Evolutionary conservation across 306 rosid genomes (phyloP).

Genomic region (Calophaca sinica): DNA sequence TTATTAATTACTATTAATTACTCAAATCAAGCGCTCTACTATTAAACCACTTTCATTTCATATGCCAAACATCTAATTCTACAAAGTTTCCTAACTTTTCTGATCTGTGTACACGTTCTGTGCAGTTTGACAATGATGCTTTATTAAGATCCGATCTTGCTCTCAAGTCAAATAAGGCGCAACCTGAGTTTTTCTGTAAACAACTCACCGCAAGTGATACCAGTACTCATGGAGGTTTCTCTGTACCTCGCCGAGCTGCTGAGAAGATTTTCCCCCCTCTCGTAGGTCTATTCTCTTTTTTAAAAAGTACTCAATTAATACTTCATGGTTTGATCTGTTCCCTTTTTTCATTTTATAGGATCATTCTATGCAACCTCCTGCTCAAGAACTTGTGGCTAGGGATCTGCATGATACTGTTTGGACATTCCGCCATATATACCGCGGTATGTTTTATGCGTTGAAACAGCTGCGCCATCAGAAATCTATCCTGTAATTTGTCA

Average conservation of each 20-base stretch:
- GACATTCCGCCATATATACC: constrained; percentile 96
- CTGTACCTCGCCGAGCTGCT: constrained; percentile 98
- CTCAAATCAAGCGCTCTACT: too few relatives aligned
- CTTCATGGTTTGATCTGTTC: constrained; percentile 42
- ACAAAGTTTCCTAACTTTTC: neutral
- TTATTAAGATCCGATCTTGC: constrained; percentile 86
- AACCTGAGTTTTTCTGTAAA: constrained; percentile 92
- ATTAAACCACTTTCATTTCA: too few relatives aligned
- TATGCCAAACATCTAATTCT: too few relatives aligned
- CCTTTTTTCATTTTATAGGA: constrained; percentile 56
- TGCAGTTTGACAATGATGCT: constrained; percentile 88
- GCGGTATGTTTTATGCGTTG: constrained; percentile 58
- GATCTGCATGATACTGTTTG: constrained; percentile 88
- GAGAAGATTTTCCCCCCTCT: constrained; percentile 97
- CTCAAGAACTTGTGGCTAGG: constrained; percentile 89
- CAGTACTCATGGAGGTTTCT: constrained; percentile 98
- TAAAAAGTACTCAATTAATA: neutral
- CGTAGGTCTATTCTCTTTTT: constrained; percentile 51
- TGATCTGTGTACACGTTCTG: constrained; percentile 16
- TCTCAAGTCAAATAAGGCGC: constrained; percentile 82
- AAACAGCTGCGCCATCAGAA: too few relatives aligned
- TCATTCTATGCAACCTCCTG: constrained; percentile 92
- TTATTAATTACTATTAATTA: neutral
- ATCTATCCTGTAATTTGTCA: neutral
- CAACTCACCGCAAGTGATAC: constrained; percentile 96